These are phyloP conservation scores for Kwoniella dejecticola DNA, from an alignment of 768 basidiomycete species.

Conservation along the genomic window DNA sequence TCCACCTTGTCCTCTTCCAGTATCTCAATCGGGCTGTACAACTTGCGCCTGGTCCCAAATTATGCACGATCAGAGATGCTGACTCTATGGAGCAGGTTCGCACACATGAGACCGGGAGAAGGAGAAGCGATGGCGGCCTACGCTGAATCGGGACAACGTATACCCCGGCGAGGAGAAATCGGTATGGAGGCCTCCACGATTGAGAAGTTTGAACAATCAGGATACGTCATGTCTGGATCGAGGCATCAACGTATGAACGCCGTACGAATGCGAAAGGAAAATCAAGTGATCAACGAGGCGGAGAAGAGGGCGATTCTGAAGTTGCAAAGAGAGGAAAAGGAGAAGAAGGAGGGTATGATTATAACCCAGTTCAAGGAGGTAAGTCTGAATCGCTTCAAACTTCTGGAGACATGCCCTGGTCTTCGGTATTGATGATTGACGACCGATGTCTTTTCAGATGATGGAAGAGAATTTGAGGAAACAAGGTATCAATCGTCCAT, in stretches of 20 bases:
- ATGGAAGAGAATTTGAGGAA: conserved; percentile 36
- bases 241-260: conserved; percentile 97
- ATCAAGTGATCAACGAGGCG: conserved; percentile 98
- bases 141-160: conserved; percentile 81
- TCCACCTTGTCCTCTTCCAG: too few relatives aligned
- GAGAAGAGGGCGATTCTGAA: conserved; percentile 96
- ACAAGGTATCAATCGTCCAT: conserved; percentile 26
- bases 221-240: conserved; percentile 97
- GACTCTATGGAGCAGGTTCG: conserved; percentile 61
- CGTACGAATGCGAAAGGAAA: conserved; percentile 97
- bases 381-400: too few relatives aligned
- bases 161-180: conserved; percentile 98
- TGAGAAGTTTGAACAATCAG: conserved; percentile 79
- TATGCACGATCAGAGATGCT: neutral
- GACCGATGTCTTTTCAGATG: conserved; percentile 21
- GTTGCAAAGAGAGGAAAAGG: conserved; percentile 89
- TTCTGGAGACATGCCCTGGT: neutral
- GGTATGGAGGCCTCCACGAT: conserved; percentile 87
- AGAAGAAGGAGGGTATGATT: conserved; percentile 83
- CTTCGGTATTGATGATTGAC: neutral
- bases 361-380: conserved; percentile 62
- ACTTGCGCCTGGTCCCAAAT: neutral
- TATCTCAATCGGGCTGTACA: too few relatives aligned
- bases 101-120: conserved; percentile 90
- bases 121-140: conserved; percentile 98